phyloP scores from a whole-genome alignment of 495 filamentous ascomycete genomes.

The Tuber umbilicatum region DNA sequence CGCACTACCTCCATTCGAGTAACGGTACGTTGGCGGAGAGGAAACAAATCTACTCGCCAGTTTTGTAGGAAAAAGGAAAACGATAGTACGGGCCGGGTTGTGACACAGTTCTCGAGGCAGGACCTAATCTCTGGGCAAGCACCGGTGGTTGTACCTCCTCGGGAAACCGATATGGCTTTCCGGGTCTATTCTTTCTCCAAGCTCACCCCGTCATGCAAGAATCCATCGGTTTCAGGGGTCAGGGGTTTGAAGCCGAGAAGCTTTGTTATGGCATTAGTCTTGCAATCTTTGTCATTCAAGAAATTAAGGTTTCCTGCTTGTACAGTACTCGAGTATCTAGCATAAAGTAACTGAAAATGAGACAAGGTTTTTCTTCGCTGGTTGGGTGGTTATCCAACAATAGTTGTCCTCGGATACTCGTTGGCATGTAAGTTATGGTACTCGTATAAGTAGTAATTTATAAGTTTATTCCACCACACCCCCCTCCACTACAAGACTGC shows the following conservation, averaged over 20 bases:
- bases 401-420: too few relatives aligned
- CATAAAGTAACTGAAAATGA: too few relatives aligned
- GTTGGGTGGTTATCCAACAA: too few relatives aligned
- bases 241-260: background rate
- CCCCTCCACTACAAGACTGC: background rate
- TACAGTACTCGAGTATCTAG: background rate
- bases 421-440: too few relatives aligned
- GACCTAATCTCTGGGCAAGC: background rate
- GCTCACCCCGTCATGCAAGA: background rate
- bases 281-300: background rate
- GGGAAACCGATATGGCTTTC: background rate
- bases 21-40: background rate
- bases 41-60: background rate
- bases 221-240: background rate
- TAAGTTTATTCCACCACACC: background rate
- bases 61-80: background rate
- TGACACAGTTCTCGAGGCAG: background rate
- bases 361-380: too few relatives aligned
- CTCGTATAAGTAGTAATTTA: background rate
- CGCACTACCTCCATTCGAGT: background rate
- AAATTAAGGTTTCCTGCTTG: background rate
- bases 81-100: background rate
- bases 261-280: background rate
- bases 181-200: background rate
- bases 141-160: background rate